Evolutionary conservation across 192 early-diverging fungal genomes (phyloP), one percentile per base, ranked within the genome.

Genomic region (Coemansia sp.): DNA sequence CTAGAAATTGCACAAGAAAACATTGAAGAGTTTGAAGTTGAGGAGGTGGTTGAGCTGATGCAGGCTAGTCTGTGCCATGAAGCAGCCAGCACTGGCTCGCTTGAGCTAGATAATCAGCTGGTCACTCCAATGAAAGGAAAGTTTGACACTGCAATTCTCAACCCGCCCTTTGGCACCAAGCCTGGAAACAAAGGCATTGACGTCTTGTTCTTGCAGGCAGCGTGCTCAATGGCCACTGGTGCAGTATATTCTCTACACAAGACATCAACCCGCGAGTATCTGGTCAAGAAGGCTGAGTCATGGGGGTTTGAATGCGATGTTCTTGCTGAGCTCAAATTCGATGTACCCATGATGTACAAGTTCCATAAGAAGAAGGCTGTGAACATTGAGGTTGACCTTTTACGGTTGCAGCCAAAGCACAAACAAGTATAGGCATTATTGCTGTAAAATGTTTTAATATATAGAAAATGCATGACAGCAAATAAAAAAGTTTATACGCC

Each of bases 121-220:
- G 61, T 85, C 4, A 66, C 74, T 19, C 58, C 75, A 27, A 85
- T 87, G 75, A 67, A 67, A 23, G 69, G 66, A 4, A 76, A 75
- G 62, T 80, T 90, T 35, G 91, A 92, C 76, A 91, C 89, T n/a
- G 87, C 90, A 45, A 66, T 92, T 17, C 88, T 90, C 84, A 92
- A 92, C 70, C 91, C 91, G 69, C 91, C 91, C 0, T 92, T 92
- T 72, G 91, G 91, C 17, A 92, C 91, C 3, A 92, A 89, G 60
- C 81, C 81, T 2, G 81, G 80, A 6, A 87, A 87, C 69, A 88
- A 88, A 59, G 91, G 91, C 16, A 86, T 91, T 17, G 91, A 92
- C 60, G 83, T 87, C 71, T 73, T 85, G 26, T 88, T 92, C 58
- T 72, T 92, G 41, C 87, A 90, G 67, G 86, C 87, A 12, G 91